Conservation (phyloP, 805 yeast species). For the Lachancea sp. region DNA sequence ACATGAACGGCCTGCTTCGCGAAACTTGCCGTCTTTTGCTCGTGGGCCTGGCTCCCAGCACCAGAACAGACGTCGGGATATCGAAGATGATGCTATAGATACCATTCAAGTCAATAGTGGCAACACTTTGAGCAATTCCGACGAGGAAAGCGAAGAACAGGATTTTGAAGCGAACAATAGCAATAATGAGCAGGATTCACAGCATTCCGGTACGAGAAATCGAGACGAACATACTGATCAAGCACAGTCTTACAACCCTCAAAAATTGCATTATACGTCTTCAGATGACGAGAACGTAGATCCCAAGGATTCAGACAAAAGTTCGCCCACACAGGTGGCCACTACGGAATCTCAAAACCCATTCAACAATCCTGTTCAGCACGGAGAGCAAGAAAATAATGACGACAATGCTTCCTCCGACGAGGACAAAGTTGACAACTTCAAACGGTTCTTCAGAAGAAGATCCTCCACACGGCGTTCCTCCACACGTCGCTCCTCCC, state of each 20-base stretch:
- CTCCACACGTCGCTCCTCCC: slow-evolving; percentile 7
- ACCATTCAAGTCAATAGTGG: slow-evolving; percentile 19
- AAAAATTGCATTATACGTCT: background rate
- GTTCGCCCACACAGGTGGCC: slow-evolving; percentile 1
- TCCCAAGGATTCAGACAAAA: slow-evolving; percentile 1
- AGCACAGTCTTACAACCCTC: background rate
- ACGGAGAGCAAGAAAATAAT: slow-evolving; percentile 6
- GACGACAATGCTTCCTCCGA: slow-evolving; percentile 11
- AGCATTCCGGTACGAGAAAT: no score
- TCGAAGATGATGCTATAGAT: slow-evolving; percentile 18
- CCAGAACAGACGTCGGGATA: slow-evolving; percentile 7
- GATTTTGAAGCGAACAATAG: background rate
- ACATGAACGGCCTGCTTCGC: background rate
- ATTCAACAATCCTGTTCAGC: background rate
- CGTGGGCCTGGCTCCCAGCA: slow-evolving; percentile 2
- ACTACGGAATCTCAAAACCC: background rate
- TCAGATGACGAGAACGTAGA: slow-evolving; percentile 2
- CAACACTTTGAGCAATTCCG: slow-evolving; percentile 8
- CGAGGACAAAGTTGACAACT: slow-evolving; percentile 19
- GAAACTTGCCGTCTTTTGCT: slow-evolving; percentile 12
- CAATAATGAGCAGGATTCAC: no score
- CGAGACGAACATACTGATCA: background rate
- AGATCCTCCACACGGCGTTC: slow-evolving; percentile 10
- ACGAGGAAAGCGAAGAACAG: background rate
- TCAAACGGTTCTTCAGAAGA: slow-evolving; percentile 19